Evolutionary conservation across 306 rosid genomes (phyloP).

Genomic region (Fagus sylvatica): DNA sequence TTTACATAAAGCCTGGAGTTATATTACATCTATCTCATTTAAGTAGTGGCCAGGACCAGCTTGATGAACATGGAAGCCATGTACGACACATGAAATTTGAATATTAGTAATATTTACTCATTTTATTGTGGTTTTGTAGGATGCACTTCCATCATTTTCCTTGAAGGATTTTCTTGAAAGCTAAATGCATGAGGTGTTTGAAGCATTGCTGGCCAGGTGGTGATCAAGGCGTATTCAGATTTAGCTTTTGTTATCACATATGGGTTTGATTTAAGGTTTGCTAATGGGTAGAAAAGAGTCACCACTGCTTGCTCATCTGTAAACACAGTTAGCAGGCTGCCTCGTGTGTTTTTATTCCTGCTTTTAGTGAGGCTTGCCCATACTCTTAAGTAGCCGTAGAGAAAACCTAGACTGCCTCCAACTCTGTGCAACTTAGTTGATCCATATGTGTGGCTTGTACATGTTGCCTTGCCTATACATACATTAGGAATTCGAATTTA

Average conservation of each 20-base stretch:
- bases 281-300: slow-evolving; percentile 22
- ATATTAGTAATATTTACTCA: slow-evolving; percentile 20
- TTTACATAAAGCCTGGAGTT: background rate
- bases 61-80: background rate
- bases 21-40: background rate
- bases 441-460: slow-evolving; percentile 25
- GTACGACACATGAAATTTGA: background rate
- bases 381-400: slow-evolving; percentile 15
- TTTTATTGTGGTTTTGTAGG: slow-evolving; percentile 51
- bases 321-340: slow-evolving; percentile 22
- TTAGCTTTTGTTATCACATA: slow-evolving; percentile 26
- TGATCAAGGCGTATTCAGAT: slow-evolving; percentile 31
- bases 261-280: slow-evolving; percentile 32
- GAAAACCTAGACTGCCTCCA: slow-evolving; percentile 10
- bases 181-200: slow-evolving; percentile 33
- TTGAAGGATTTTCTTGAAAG: slow-evolving; percentile 70
- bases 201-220: slow-evolving; percentile 17
- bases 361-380: slow-evolving; percentile 23
- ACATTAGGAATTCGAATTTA: slow-evolving; percentile 5
- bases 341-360: slow-evolving; percentile 25
- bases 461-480: background rate
- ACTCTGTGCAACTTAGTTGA: slow-evolving; percentile 23
- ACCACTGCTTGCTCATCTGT: slow-evolving; percentile 16
- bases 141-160: slow-evolving; percentile 61
- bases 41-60: background rate